Conservation (phyloP, 331 rosid species). For the Arachis monticola region DNA sequence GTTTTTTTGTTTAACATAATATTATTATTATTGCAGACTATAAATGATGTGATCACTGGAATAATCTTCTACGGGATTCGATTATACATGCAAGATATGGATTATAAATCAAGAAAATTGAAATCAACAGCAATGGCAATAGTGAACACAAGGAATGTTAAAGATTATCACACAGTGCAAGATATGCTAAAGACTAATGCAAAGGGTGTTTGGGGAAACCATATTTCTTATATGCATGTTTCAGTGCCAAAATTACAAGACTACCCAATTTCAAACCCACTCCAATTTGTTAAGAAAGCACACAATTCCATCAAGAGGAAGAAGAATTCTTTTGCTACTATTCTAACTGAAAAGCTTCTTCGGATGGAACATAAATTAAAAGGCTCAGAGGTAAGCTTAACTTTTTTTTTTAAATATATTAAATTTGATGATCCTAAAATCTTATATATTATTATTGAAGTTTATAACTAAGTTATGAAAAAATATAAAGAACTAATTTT, state of each 20-base stretch:
- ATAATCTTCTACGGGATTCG: slow-evolving; percentile 31
- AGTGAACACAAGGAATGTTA: slow-evolving; percentile 18
- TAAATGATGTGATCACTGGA: slow-evolving; percentile 32
- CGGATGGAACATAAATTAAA: slow-evolving; percentile 1
- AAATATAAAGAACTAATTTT: too few relatives aligned
- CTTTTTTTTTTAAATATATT: too few relatives aligned
- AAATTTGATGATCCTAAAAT: too few relatives aligned
- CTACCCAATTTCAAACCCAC: slow-evolving; percentile 6
- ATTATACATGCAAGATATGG: slow-evolving; percentile 28
- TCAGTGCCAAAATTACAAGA: slow-evolving; percentile 27
- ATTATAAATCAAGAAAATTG: slow-evolving; percentile 22
- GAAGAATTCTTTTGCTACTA: slow-evolving; percentile 11
- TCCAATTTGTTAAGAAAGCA: slow-evolving; percentile 21
- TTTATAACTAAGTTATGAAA: too few relatives aligned
- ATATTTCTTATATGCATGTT: neutral
- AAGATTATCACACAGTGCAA: slow-evolving; percentile 15
- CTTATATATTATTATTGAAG: too few relatives aligned
- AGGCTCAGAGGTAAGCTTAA: slow-evolving; percentile 20
- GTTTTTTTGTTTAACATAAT: too few relatives aligned
- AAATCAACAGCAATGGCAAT: slow-evolving; percentile 13
- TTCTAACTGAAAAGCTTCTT: slow-evolving; percentile 6
- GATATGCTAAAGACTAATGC: slow-evolving; percentile 29
- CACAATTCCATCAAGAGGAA: slow-evolving; percentile 28
- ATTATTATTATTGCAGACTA: slow-evolving; percentile 8
- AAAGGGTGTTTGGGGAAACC: slow-evolving; percentile 33